Evolutionary conservation across 2,329 filamentous ascomycete genomes (phyloP).

Genomic region (Fusarium setosum): DNA sequence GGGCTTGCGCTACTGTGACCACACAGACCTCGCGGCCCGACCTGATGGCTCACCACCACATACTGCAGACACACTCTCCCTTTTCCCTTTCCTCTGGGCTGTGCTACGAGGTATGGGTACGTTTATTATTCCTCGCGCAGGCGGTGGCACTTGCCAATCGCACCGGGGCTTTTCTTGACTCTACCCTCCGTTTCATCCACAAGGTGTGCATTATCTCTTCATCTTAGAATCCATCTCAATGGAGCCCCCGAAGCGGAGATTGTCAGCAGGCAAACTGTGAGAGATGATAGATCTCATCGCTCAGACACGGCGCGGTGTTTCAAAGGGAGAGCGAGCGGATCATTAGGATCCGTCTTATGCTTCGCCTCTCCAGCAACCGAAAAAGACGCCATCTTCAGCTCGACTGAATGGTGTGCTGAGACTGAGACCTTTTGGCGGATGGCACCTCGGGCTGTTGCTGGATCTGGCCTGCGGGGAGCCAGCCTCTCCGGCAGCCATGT

Average conservation of each 20-base stretch:
- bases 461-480: slow-evolving; percentile 10
- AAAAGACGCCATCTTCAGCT: background rate
- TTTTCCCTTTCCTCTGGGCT: background rate
- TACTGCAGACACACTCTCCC: background rate
- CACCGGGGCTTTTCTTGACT: background rate
- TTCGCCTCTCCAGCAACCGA: background rate
- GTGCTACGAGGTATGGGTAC: background rate
- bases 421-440: slow-evolving; percentile 5
- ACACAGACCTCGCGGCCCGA: slow-evolving; percentile 31
- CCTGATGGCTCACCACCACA: slow-evolving; percentile 2
- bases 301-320: slow-evolving; percentile 7
- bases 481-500: slow-evolving; percentile 14
- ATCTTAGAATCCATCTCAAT: slow-evolving; percentile 19
- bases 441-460: slow-evolving; percentile 18
- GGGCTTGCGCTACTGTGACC: slow-evolving; percentile 20
- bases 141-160: too few relatives aligned
- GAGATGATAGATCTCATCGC: slow-evolving; percentile 32
- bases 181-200: background rate
- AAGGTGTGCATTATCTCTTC: slow-evolving; percentile 5
- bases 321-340: slow-evolving; percentile 10
- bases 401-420: background rate
- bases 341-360: background rate
- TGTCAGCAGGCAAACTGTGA: background rate
- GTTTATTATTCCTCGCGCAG: background rate
- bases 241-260: background rate